A percentile compares a stretch with the other conserved stretches of the same genome.
Evolutionary conservation across 331 rosid genomes (phyloP).

Genomic region (Ulmus americana): DNA sequence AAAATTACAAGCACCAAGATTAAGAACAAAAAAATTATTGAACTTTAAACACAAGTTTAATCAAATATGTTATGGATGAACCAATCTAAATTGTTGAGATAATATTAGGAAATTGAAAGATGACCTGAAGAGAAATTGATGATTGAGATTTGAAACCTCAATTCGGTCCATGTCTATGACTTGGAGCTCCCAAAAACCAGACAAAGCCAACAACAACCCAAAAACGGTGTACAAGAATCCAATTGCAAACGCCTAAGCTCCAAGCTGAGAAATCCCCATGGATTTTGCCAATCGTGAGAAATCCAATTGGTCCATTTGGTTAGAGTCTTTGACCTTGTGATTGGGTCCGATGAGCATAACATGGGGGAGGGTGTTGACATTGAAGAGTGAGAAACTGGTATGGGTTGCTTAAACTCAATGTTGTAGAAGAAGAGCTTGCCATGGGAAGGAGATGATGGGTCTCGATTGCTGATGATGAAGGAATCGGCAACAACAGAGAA

Average conservation of each 20-base stretch:
- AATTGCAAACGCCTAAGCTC: slow-evolving; percentile 87
- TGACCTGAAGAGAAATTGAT: no score
- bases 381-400: slow-evolving; percentile 49
- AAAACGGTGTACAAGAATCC: slow-evolving; percentile 83
- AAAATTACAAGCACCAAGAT: no score
- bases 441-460: slow-evolving; percentile 35
- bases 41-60: no score
- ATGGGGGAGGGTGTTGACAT: slow-evolving; percentile 82
- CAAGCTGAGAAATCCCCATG: slow-evolving; percentile 88
- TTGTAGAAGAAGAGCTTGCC: slow-evolving; percentile 67
- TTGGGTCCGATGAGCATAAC: slow-evolving; percentile 57
- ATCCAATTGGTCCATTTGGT: slow-evolving; percentile 73
- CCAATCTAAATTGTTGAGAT: no score
- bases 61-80: no score
- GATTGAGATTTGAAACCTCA: no score
- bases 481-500: slow-evolving; percentile 62
- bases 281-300: slow-evolving; percentile 77
- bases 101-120: no score
- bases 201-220: slow-evolving; percentile 68
- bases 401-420: slow-evolving; percentile 81
- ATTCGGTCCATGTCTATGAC: no score
- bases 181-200: neutral
- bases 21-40: no score
- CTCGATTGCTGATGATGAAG: slow-evolving; percentile 48
- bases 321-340: slow-evolving; percentile 48